These are phyloP conservation scores for Cutaneotrichosporon sp. DNA, from an alignment of 1,284 basidiomycete species.

Conservation along the genomic window DNA sequence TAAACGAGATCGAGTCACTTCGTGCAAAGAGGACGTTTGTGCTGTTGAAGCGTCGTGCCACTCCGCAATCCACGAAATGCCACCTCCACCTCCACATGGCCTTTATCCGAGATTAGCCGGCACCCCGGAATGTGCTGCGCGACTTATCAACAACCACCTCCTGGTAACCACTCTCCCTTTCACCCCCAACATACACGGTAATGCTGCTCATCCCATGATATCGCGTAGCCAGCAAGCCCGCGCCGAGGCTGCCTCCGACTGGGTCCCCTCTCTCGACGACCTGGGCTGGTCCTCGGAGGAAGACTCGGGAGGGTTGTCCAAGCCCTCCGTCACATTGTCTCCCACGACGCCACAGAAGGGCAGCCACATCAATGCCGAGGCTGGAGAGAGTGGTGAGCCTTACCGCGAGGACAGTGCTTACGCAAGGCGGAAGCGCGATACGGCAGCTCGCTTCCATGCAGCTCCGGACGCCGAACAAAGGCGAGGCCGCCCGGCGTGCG, in stretches of 20 bases:
- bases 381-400: not conserved
- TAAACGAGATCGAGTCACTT: not conserved
- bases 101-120: not conserved
- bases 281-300: slow-evolving; percentile 7
- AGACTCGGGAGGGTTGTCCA: not conserved
- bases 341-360: not conserved
- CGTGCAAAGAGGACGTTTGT: too few species aligned
- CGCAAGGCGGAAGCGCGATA: not conserved
- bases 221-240: not conserved
- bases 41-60: too few species aligned
- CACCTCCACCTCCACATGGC: not conserved
- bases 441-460: not conserved
- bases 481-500: not conserved
- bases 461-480: slow-evolving; percentile 3
- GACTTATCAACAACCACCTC: not conserved
- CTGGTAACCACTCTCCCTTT: not conserved
- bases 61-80: too few species aligned
- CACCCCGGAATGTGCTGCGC: not conserved
- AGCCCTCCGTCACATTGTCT: not conserved
- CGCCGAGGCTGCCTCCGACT: not conserved
- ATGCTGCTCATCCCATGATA: not conserved
- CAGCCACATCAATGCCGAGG: not conserved
- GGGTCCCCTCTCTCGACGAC: not conserved
- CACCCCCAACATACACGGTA: not conserved
- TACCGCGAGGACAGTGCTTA: not conserved